Base-by-base conservation (phyloP, 2,329 filamentous ascomycete genomes). In the Fusarium succisae region DNA sequence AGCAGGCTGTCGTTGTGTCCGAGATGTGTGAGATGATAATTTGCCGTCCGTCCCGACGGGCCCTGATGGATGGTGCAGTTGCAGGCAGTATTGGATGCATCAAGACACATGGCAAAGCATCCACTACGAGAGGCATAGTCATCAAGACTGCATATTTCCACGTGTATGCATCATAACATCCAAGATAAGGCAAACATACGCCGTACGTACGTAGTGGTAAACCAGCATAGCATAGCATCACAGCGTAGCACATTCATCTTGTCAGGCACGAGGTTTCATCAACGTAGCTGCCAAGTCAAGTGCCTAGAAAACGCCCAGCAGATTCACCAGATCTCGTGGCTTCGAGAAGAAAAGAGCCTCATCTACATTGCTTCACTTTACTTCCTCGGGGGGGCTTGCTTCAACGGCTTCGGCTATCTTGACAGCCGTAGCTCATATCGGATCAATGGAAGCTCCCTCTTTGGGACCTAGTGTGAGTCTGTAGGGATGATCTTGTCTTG, bases 351-450 rank as follows among this genome's bases (percentile, higher is more conserved):
- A 56, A 38, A 53, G 60, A 70, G 66, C 72, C 66, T 63, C 63
- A 66, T 51, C 24, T 53, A 4, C 50, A 48, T 57, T 64, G n/a
- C 39, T 45, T 14, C 24, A 55, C 32, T 48, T 9, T 8, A 26
- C 38, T n/a, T 55, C 20, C 35, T 28, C 24, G 35, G 59, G 63
- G 62, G 62, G 72, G 74, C 48, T 66, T 75, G 60, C 70, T 51
- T 70, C 72, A 77, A 74, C 66, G 68, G 75, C 65, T 63, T 74
- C 76, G 76, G 76, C 76, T 78, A 78, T 78, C 76, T 47, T 65
- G 74, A 74, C 73, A 77, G 72, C 76, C 76, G 76, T 76, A 59
- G 72, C 41, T 61, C 56, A 63, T 47, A 44, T 67, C 76, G 76
- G 76, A 53, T 74, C 59, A 77, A 56, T 73, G 76, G 76, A 78